A percentile compares a stretch with the other conserved stretches of the same genome.
These are phyloP conservation scores for Sugiyamaella valdiviana DNA, from an alignment of 805 yeast genomes.

Conservation along the genomic window DNA sequence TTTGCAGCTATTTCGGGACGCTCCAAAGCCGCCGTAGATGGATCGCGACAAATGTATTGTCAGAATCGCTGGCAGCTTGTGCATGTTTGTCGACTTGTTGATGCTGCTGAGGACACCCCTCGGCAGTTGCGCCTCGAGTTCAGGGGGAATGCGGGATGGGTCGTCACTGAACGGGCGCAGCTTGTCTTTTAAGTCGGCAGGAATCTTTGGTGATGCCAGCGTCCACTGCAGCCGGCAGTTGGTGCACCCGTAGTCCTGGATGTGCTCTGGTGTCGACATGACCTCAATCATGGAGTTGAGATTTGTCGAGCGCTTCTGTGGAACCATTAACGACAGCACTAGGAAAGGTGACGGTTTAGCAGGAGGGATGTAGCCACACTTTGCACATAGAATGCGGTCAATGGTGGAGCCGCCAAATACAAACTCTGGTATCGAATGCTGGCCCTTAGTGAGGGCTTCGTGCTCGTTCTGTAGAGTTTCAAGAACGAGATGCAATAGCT, in stretches of 20 bases:
- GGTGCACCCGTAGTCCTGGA: slow-evolving; percentile 69
- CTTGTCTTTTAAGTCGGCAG: slow-evolving; percentile 25
- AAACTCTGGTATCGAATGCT: slow-evolving; percentile 45
- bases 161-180: slow-evolving; percentile 48
- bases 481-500: slow-evolving; percentile 70
- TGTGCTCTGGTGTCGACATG: slow-evolving; percentile 60
- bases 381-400: slow-evolving; percentile 63
- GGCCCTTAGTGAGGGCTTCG: slow-evolving; percentile 17
- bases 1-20: slow-evolving; percentile 68
- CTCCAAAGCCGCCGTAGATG: slow-evolving; percentile 57
- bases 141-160: slow-evolving; percentile 35
- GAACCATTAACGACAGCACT: slow-evolving; percentile 70
- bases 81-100: slow-evolving; percentile 54
- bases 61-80: slow-evolving; percentile 63
- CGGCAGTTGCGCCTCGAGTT: slow-evolving; percentile 34
- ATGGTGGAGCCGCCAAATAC: slow-evolving; percentile 68
- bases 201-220: neutral
- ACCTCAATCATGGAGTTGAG: slow-evolving; percentile 51
- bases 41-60: slow-evolving; percentile 86
- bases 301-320: slow-evolving; percentile 43
- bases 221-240: slow-evolving; percentile 49
- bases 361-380: slow-evolving; percentile 57
- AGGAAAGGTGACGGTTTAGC: slow-evolving; percentile 55
- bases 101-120: slow-evolving; percentile 55
- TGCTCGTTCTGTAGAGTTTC: slow-evolving; percentile 73